Evolutionary conservation across 2,329 filamentous ascomycete species (phyloP).

Genomic region (Tolypocladium sp.): DNA sequence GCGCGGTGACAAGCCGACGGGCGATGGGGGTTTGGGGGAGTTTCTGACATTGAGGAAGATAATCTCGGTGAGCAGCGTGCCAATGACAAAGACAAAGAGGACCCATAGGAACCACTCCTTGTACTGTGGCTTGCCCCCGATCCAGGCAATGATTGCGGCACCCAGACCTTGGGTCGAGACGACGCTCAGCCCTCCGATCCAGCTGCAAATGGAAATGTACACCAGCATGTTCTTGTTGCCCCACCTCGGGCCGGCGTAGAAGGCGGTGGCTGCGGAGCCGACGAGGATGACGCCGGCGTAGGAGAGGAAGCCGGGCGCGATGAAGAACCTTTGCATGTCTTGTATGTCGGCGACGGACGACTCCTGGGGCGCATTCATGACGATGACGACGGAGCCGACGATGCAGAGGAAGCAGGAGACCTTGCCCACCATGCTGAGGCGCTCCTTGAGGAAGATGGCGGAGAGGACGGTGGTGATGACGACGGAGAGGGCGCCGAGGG

Average conservation of each 20-base stretch:
- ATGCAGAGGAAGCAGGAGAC: conserved; percentile 95
- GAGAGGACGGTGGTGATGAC: conserved; percentile 87
- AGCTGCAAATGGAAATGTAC: conserved; percentile 91
- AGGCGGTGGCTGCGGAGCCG: conserved; percentile 59
- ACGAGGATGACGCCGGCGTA: conserved; percentile 79
- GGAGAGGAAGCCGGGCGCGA: conserved; percentile 74
- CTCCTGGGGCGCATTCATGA: conserved; percentile 82
- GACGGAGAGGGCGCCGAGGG: conserved; percentile 81
- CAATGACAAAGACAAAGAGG: conserved; percentile 78
- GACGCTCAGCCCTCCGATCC: conserved; percentile 88
- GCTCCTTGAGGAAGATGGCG: conserved; percentile 91
- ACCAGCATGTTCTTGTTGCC: conserved; percentile 97
- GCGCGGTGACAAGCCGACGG: too few species aligned
- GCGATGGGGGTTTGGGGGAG: background rate
- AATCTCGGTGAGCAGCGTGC: conserved; percentile 87
- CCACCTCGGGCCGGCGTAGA: conserved; percentile 79
- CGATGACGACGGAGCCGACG: conserved; percentile 85
- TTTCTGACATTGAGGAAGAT: conserved; percentile 81
- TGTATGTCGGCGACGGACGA: conserved; percentile 82
- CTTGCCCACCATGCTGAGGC: conserved; percentile 90
- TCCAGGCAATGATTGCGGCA: conserved; percentile 82
- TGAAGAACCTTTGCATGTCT: conserved; percentile 82
- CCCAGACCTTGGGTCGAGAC: conserved; percentile 91
- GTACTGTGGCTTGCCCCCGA: conserved; percentile 74
- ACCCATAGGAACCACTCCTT: conserved; percentile 98